Evolutionary conservation across 257 asterid species (phyloP), one percentile per base, ranked within the genome.

Genomic region (Petrea volubilis): DNA sequence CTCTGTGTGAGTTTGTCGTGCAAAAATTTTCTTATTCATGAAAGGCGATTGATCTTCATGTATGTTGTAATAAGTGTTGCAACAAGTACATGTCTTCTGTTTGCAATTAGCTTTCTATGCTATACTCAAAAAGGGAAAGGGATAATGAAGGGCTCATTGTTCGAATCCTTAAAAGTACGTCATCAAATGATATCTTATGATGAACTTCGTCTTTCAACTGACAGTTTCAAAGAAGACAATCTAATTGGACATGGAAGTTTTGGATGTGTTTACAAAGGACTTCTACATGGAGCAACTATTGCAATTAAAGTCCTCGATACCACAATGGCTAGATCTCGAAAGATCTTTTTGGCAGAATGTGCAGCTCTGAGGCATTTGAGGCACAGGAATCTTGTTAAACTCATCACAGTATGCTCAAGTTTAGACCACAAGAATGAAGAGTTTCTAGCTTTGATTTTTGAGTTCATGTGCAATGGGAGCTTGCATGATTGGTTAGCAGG

Each of bases 381-480:
- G 74, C 92, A 89, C 60, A 74, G 87, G 44, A 89, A 89, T 79
- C 91, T 89, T 28, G 73, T 85, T 5, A 89, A 83, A 17, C 81
- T 89, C 2, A 27, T 79, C 41, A 89, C 88, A 0, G 62, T 75
- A 10, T 89, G 91, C 46, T 81, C 89, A 50, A 84, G 89, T 14
- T 27, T 81, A 21, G 87, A 83, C 72, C 56, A 73, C 28, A 73
- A 60, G 74, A 82, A 78, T 3, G 70, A 65, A 29, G 88, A 80
- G 43, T 89, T 89, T 50, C 74, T 81, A 3, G 96, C 86, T 15
- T 46, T 89, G 61, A n/a, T 89, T 3, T 80, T 34, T 23, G 88
- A 85, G 71, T 79, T 80, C 77, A 79, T 87, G 91, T 76, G 84
- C 75, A 87, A 89, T 9, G 93, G 93, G 70, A 87, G 85, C 77